Conservation (phyloP, 2,329 filamentous ascomycete genomes). For the Plenodomus biglobosus region DNA sequence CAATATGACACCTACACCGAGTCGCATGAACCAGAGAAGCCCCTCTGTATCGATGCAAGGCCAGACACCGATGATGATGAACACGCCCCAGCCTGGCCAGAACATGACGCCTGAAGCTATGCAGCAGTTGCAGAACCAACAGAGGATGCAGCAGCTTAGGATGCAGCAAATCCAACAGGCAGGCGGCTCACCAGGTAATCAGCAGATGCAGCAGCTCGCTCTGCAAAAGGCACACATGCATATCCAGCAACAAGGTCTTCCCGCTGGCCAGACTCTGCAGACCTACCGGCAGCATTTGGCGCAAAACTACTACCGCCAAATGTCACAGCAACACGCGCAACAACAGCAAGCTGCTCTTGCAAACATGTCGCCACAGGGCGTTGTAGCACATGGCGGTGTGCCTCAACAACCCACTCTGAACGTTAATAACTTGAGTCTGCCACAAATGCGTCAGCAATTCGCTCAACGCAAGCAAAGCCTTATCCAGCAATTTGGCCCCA, state of each 20-base stretch:
- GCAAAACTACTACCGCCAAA: constrained; percentile 25
- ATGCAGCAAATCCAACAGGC: constrained; percentile 34
- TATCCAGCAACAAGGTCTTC: constrained; percentile 37
- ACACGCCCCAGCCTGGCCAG: constrained; percentile 34
- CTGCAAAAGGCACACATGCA: constrained; percentile 38
- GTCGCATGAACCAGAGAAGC: constrained; percentile 42
- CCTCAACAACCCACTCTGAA: constrained; percentile 25
- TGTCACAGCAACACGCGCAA: constrained; percentile 27
- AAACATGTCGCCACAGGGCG: constrained; percentile 30
- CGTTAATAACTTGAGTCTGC: constrained; percentile 31
- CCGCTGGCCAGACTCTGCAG: constrained; percentile 30
- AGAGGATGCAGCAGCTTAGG: constrained; percentile 32
- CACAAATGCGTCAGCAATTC: constrained; percentile 31
- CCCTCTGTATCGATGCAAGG: constrained; percentile 39
- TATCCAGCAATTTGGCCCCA: constrained; percentile 23
- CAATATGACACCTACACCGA: constrained; percentile 45
- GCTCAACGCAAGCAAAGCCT: constrained; percentile 27
- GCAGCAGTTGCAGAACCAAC: constrained; percentile 29
- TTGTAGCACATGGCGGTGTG: constrained; percentile 24
- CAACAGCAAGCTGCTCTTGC: constrained; percentile 33
- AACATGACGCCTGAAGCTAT: constrained; percentile 42
- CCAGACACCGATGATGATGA: constrained; percentile 43
- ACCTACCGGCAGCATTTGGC: constrained; percentile 32
- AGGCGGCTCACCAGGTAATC: constrained; percentile 22
- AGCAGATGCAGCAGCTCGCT: constrained; percentile 30